Conservation (phyloP, 345 rosid species). For the Gossypium raimondii region DNA sequence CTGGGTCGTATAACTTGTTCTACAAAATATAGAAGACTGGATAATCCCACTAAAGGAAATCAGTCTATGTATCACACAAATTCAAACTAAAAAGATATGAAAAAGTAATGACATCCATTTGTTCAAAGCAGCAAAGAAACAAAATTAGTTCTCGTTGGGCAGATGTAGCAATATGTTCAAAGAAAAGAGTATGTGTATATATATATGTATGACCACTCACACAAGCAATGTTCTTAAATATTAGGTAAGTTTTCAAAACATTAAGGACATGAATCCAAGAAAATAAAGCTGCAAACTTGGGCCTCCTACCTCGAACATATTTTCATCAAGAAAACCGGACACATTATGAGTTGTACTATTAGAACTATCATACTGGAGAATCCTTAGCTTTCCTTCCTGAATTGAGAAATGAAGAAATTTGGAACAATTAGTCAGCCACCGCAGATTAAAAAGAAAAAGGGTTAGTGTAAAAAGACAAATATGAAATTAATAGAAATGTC, state of each 20-base stretch:
- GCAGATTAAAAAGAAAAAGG: neutral
- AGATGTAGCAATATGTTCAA: neutral
- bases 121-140: neutral
- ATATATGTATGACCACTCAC: too few species aligned
- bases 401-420: conserved; percentile 17
- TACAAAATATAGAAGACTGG: neutral
- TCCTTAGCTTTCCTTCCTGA: conserved; percentile 85
- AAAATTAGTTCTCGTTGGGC: neutral
- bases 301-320: conserved; percentile 36
- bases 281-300: neutral
- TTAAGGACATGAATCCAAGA: neutral
- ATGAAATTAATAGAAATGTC: neutral
- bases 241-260: neutral
- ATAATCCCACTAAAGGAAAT: neutral
- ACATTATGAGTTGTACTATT: conserved; percentile 23
- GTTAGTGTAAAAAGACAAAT: neutral
- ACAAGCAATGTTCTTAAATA: neutral
- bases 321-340: conserved; percentile 36
- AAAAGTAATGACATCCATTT: neutral
- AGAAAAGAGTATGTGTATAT: neutral
- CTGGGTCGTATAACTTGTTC: neutral
- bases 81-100: neutral
- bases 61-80: neutral
- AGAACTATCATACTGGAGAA: conserved; percentile 55
- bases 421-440: neutral